Base-by-base conservation (phyloP, 208 protist species). In the Trichomonas tenax region DNA sequence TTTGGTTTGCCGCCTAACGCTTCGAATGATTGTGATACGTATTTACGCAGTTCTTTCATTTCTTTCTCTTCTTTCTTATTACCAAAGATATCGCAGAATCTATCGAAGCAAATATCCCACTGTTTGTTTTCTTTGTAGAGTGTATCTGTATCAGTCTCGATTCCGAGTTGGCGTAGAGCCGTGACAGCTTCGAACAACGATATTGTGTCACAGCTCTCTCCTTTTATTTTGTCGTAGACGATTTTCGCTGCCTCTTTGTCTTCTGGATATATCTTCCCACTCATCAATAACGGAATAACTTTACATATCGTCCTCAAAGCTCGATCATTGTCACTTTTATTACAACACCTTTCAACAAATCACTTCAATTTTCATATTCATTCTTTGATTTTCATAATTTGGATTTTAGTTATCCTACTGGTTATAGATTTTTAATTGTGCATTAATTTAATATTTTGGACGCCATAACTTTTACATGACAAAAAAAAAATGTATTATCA, bases 11-110 rank as follows among this genome's bases (percentile, higher is more conserved):
- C 86, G 3, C 86, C 86, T 34, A 93, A 41, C n/a, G 86, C 86
- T 93, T 93, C 86, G 31, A 93, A 93, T 48, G 86, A 93, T 93
- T 93, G 86, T 23, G 45, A n/a, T 34, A 93, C 86, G n/a, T 48
- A 44, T n/a, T 93, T 17, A 38, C 44, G 44, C 8, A 93, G 86
- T 51, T 93, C 86, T 51, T 93, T 93, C 31, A 48, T 93, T 34
- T 93, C 86, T 51, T 93, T 93, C 44, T 93, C 86, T 34, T 93
- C 86, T 51, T 93, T 93, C 86, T 58, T 93, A 34, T 93, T 93
- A 14, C 40, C 11, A 38, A 49, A 93, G 26, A 93, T 93, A 34
- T 58, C 44, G 44, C 86, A 93, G 26, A 93, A 93, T 51, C 44
- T 38, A 34, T 93, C 86, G 44, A 93, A 93, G 10, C 44, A 21